phyloP scores from a whole-genome alignment of 345 rosid species.

The Euphorbia lathyris region DNA sequence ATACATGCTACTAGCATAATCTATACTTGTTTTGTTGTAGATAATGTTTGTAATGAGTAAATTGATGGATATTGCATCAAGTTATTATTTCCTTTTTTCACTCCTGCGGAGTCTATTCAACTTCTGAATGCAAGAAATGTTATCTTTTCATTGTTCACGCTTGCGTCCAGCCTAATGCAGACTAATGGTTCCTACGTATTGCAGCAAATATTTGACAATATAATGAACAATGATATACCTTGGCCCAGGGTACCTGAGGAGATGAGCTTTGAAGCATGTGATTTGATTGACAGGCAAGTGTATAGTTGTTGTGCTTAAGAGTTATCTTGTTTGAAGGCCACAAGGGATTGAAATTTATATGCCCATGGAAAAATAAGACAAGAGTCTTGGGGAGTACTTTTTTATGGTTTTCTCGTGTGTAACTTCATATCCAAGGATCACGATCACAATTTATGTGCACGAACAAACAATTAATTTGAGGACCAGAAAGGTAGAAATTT shows the following conservation, averaged over 20 bases:
- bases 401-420: background rate
- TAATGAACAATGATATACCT: conserved; percentile 84
- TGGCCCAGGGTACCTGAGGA: conserved; percentile 91
- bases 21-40: too few relatives aligned
- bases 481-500: background rate
- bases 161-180: conserved; percentile 7
- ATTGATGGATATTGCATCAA: background rate
- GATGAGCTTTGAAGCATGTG: conserved; percentile 65
- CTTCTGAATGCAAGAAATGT: background rate
- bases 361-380: too few relatives aligned
- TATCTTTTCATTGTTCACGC: background rate
- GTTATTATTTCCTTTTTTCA: background rate
- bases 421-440: background rate
- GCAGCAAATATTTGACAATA: conserved; percentile 93
- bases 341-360: too few relatives aligned
- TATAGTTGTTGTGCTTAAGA: background rate
- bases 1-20: too few relatives aligned
- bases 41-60: background rate
- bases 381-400: too few relatives aligned
- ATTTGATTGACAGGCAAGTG: conserved; percentile 83
- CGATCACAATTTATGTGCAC: background rate
- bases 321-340: background rate
- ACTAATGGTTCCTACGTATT: conserved; percentile 15
- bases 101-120: background rate
- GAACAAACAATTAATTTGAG: background rate